Evolutionary conservation across 495 filamentous ascomycete species (phyloP).

Genomic region (Talaromyces liani): DNA sequence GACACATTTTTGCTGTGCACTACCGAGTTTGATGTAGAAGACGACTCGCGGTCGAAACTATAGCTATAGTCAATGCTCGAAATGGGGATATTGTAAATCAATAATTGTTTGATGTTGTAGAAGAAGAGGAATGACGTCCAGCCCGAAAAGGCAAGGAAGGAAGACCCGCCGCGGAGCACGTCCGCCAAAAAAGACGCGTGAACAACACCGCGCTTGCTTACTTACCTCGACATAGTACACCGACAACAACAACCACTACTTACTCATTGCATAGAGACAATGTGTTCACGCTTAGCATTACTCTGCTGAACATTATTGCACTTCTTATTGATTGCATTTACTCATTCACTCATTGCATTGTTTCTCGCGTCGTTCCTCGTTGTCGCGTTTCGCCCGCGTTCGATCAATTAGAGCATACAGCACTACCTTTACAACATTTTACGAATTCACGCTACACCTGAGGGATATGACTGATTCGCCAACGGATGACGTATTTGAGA

Average conservation of each 20-base stretch:
- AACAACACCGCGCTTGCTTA: neutral
- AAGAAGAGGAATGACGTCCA: neutral
- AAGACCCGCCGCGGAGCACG: slow-evolving; percentile 8
- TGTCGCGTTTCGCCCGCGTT: neutral
- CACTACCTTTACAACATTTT: neutral
- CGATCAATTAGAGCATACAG: neutral
- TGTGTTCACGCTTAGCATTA: neutral
- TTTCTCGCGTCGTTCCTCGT: neutral
- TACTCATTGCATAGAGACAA: neutral
- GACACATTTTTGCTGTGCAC: slow-evolving; percentile 61
- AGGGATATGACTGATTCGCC: neutral
- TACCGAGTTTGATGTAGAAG: slow-evolving; percentile 43
- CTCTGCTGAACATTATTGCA: neutral
- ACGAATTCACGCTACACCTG: neutral
- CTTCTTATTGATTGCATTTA: slow-evolving; percentile 1
- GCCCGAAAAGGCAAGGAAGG: neutral
- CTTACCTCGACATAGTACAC: neutral
- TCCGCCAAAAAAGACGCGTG: neutral
- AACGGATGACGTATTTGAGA: neutral
- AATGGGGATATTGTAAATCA: neutral
- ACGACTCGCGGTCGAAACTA: slow-evolving; percentile 16
- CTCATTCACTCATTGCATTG: neutral
- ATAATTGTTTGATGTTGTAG: neutral
- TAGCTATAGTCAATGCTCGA: slow-evolving; percentile 13
- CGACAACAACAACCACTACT: neutral